Evolutionary conservation across 2,329 filamentous ascomycete genomes (phyloP), one percentile per base, ranked within the genome.

Genomic region (Cordyceps farinosa): DNA sequence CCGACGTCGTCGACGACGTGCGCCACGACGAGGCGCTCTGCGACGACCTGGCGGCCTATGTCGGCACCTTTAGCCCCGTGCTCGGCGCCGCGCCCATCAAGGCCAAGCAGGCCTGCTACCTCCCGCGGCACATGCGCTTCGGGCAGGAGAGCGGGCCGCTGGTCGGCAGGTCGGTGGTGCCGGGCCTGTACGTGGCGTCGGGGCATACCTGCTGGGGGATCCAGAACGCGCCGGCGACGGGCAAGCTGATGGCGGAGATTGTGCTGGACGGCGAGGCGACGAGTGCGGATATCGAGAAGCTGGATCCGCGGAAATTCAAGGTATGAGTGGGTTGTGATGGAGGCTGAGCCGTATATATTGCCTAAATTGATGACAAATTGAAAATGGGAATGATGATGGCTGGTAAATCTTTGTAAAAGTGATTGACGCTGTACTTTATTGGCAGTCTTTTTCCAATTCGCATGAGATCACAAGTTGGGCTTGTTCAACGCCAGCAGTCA

Each of bases 121-220:
- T 99, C 56, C 95, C 95, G 1, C 90, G 89, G 67, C 90, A 93
- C 65, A 80, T 83, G 69, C 78, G 81, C 3, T 80, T 81, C 59
- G 85, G 87, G n/a, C 79, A 82, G 51, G 83, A 86, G 73, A 78
- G 76, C 44, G 87, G 86, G 0, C 94, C 95, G 5, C 75, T 98
- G 56, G 84, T 98, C 30, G 95, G 95, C 0, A 79, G 82, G 60
- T 93, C 92, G 8, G 83, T 84, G 2, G 85, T 89, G 0, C 84
- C 86, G 7, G 92, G 93, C 0, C 71, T 98, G 50, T 88, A 90
- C 74, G 80, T 98, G 65, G 95, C 95, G 0, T 84, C 91, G 0
- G 95, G 95, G 0, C 95, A 99, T 79, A 97, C 92, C 1, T 98
- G 94, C 78, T 99, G 95, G 95, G 95, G 95, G 0, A 97, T 99